Base-by-base conservation (phyloP, 257 asterid genomes). In the Solanum gandarillasii region DNA sequence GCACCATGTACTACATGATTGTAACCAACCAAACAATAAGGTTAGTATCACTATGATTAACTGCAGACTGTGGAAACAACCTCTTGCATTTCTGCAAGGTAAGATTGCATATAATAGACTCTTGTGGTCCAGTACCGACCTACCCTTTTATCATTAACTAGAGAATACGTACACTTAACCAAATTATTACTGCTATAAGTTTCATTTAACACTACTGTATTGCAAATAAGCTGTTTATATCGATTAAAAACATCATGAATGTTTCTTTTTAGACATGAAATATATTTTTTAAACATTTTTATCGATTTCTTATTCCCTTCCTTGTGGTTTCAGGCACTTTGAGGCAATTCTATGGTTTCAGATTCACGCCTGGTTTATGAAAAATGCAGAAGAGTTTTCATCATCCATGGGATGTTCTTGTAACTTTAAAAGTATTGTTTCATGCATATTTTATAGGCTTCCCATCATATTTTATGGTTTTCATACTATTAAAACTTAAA, bases 1-100 rank as follows among this genome's bases (percentile, higher is more conserved):
- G 92, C 90, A 74, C 98, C 98, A 1, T 60, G 27, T 41, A 6
- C 36, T 70, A 13, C 75, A 70, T 70, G 23, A 32, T 29, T 68
- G 73, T 68, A 68, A 70, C 38, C 75, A 70, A 70, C 12, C 74
- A 18, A 29, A 16, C 23, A 70, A 18, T 14, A 13, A 70, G 38
- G 38, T 14, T 13, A 70, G 23, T 70, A 70, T 70, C 12, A 68
- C 36, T 25, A 27, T 27, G 21, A 68, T 12, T 27, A 67, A 25
- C 35, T 25, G 74, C 20, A 67, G 74, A 5, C 21, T 25, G 9
- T 12, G 20, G 35, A 27, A 68, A 68, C 35, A 27, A 0, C 5
- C 9, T 68, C 9, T 27, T 13, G 35, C 35, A 25, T 1, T 2
- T 2, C 0, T 67, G 18, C 34, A 25, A 67, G 34, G 4, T 67